Percentiles rank a stretch among this genome's conserved stretches.
phyloP scores from a whole-genome alignment of 2,329 filamentous ascomycete species.

The Aaosphaeria pasadenensis region DNA sequence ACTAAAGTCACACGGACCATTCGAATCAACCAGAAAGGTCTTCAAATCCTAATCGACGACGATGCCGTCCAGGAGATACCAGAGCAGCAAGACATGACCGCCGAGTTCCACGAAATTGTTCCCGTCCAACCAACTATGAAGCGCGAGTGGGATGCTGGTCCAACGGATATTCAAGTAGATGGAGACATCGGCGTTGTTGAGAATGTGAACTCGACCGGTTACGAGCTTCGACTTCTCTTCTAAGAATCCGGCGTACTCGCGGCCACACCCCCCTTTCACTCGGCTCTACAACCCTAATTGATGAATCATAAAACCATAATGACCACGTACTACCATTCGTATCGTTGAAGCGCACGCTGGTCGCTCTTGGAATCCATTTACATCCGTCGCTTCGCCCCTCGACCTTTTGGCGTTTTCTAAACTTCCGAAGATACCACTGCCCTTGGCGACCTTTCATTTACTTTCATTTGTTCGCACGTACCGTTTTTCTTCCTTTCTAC shows the following conservation, averaged over 20 bases:
- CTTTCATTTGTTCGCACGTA: conserved; percentile 14
- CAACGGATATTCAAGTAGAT: conserved; percentile 48
- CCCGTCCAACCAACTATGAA: conserved; percentile 44
- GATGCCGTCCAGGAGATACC: conserved; percentile 79
- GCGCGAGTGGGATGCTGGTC: conserved; percentile 53
- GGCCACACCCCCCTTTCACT: conserved; percentile 2
- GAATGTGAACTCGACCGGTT: conserved; percentile 44
- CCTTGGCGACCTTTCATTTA: conserved; percentile 15
- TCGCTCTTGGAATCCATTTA: conserved; percentile 5
- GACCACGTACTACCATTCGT: conserved; percentile 28
- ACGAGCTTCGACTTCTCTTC: conserved; percentile 50
- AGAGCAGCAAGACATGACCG: conserved; percentile 87
- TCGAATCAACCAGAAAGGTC: conserved; percentile 68
- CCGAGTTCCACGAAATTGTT: conserved; percentile 66
- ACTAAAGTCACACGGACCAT: conserved; percentile 68
- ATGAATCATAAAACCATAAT: conserved; percentile 22
- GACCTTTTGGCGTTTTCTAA: conserved; percentile 6
- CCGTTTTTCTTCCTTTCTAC: conserved; percentile 17
- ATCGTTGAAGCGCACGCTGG: conserved; percentile 19
- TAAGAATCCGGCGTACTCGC: conserved; percentile 17
- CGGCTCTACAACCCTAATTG: background rate
- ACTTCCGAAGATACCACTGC: conserved; percentile 26
- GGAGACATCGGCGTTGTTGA: conserved; percentile 44
- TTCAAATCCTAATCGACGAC: conserved; percentile 86
- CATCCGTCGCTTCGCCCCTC: conserved; percentile 5